Conservation (phyloP, 139 green algal genomes). For the Microglena sp. region DNA sequence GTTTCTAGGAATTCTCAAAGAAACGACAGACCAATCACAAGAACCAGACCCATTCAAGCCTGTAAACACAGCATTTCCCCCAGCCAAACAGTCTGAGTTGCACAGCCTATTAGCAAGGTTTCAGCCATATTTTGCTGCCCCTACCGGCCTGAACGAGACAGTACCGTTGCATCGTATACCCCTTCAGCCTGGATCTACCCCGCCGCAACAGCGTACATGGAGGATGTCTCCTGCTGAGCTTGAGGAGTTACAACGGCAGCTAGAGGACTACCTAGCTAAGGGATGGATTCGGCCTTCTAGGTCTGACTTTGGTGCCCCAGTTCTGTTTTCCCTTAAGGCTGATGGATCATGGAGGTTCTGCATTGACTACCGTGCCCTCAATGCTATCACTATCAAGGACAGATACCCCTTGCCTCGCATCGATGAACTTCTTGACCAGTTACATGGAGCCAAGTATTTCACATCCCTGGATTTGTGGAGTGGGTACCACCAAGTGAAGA, state of each 20-base stretch:
- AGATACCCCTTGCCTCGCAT: slow-evolving; percentile 34
- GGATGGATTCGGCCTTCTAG: background rate
- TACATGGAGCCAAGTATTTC: slow-evolving; percentile 32
- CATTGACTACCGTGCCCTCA: slow-evolving; percentile 46
- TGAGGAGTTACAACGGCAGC: slow-evolving; percentile 12
- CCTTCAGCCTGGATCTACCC: no score
- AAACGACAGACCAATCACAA: no score
- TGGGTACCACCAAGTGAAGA: slow-evolving; percentile 37
- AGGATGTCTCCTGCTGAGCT: slow-evolving; percentile 15
- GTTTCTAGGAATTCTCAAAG: no score
- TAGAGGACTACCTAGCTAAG: slow-evolving; percentile 14
- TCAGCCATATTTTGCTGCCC: no score
- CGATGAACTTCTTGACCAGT: slow-evolving; percentile 37
- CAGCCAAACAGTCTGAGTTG: no score
- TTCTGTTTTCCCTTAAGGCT: slow-evolving; percentile 56
- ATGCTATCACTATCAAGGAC: slow-evolving; percentile 41
- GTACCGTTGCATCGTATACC: no score
- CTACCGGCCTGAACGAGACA: no score
- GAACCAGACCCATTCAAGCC: no score
- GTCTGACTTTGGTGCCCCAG: no score
- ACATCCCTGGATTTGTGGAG: slow-evolving; percentile 29
- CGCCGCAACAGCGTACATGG: no score
- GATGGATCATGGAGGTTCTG: slow-evolving; percentile 39
- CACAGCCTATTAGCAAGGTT: no score
- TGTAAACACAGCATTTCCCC: no score